These are phyloP conservation scores for Paratinospora sagittata DNA, from an alignment of 164 flowering plant genomes.

Conservation along the genomic window DNA sequence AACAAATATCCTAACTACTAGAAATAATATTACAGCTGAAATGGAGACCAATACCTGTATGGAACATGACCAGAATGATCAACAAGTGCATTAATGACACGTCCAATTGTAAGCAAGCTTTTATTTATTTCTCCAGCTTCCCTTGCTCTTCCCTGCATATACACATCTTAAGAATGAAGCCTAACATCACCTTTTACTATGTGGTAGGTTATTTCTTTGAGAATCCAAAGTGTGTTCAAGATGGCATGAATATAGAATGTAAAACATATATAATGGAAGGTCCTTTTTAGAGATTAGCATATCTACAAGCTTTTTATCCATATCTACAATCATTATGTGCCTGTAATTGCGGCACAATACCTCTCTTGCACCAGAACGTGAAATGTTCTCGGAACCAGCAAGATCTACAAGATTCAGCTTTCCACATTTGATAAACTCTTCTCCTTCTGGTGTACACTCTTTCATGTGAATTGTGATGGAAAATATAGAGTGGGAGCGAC, in stretches of 20 bases:
- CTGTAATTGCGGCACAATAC: slow-evolving; percentile 19
- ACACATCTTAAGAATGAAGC: background rate
- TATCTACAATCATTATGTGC: too few species aligned
- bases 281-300: background rate
- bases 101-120: slow-evolving; percentile 81
- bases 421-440: slow-evolving; percentile 82
- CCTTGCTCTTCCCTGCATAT: slow-evolving; percentile 72
- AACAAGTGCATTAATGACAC: slow-evolving; percentile 76
- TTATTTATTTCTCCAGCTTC: slow-evolving; percentile 93
- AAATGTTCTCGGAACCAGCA: slow-evolving; percentile 88
- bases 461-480: slow-evolving; percentile 84
- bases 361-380: slow-evolving; percentile 88
- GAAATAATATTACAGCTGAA: background rate
- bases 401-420: slow-evolving; percentile 87
- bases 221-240: background rate
- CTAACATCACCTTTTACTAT: background rate
- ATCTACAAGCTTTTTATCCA: too few species aligned
- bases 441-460: slow-evolving; percentile 82
- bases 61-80: slow-evolving; percentile 87
- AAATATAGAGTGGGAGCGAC: slow-evolving; percentile 84
- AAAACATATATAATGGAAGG: background rate
- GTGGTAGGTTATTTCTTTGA: background rate
- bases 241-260: background rate
- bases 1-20: background rate
- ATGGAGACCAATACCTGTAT: slow-evolving; percentile 47